A percentile compares a stretch with the other conserved stretches of the same genome.
phyloP scores from a whole-genome alignment of 805 yeast genomes.

The Saccharomycopsis oosterbeekiorum region DNA sequence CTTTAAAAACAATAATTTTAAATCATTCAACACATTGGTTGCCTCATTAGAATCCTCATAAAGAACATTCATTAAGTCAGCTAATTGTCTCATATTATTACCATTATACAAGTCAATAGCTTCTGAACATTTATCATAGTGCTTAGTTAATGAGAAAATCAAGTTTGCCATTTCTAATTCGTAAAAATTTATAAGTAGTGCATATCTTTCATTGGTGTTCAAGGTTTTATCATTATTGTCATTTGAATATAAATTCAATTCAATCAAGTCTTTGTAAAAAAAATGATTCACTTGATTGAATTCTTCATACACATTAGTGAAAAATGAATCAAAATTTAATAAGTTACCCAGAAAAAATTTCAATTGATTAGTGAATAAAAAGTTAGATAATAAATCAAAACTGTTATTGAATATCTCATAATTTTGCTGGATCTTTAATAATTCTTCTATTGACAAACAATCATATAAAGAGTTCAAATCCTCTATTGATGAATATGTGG shows the following conservation, averaged over 20 bases:
- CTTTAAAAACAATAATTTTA: constrained; percentile 8
- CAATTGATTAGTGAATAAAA: constrained; percentile 12
- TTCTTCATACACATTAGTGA: constrained; percentile 11
- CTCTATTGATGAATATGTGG: not conserved
- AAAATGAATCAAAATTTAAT: constrained; percentile 10
- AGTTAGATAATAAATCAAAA: not conserved
- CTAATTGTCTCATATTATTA: constrained; percentile 1
- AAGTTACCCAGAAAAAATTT: constrained; percentile 15
- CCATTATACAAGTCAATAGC: constrained; percentile 1
- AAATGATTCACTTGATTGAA: constrained; percentile 12
- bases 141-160: constrained; percentile 14
- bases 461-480: constrained; percentile 11
- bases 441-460: constrained; percentile 15
- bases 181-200: constrained; percentile 14
- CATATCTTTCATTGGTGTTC: constrained; percentile 14
- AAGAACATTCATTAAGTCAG: constrained; percentile 10
- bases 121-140: constrained; percentile 18
- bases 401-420: constrained; percentile 13
- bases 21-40: constrained; percentile 14
- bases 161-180: constrained; percentile 18
- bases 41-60: constrained; percentile 14
- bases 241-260: constrained; percentile 13
- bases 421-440: constrained; percentile 16
- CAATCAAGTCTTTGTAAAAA: constrained; percentile 15
- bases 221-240: constrained; percentile 10